Base-by-base conservation (phyloP, 768 basidiomycete species). In the Mycena venus region DNA sequence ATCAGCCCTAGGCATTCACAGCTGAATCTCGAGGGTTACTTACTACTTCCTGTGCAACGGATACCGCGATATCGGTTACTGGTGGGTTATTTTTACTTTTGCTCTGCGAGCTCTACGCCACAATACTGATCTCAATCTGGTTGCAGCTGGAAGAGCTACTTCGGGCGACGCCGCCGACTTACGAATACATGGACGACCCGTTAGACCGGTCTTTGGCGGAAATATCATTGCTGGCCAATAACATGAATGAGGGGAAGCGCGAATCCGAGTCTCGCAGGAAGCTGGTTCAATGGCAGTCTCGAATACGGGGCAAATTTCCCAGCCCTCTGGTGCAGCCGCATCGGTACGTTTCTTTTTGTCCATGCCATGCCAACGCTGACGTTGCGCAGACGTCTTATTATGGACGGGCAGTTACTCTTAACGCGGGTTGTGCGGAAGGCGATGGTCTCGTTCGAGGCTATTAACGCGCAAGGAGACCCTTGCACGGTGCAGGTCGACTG, bases 251-350 rank as follows among this genome's bases (percentile, higher is more conserved):
- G 85, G 96, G 96, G 75, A 99, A 99, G 83, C 92, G 98, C 2
- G 97, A 99, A 78, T 90, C 96, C 2, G 98, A 99, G 84, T 97
- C 95, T 1, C 89, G 98, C 25, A 90, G 93, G 56, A 95, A 96
- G 80, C 91, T 99, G 29, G 95, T 99, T 21, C 92, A 94, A 79
- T 97, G 95, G 95, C 96, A 97, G 84, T 80, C 92, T 40, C 89
- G 96, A 77, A 99, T 99, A 78, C 89, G 93, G 44, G 95, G 96
- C 23, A 95, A 91, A 80, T 99, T 98, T 83, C 97, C 96, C 10
- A 97, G 96, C 72, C 97, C 98, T n/a, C 87, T 99, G 42, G 98
- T 99, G 40, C 98, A 99, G 82, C 98, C 98, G 10, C 98, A 99
- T 85, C 92, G 96, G 95, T 96, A 79, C 80, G 89, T 68, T 29